These are phyloP conservation scores for Penicillium atrosanguineum DNA, from an alignment of 495 filamentous ascomycete genomes.

Conservation along the genomic window DNA sequence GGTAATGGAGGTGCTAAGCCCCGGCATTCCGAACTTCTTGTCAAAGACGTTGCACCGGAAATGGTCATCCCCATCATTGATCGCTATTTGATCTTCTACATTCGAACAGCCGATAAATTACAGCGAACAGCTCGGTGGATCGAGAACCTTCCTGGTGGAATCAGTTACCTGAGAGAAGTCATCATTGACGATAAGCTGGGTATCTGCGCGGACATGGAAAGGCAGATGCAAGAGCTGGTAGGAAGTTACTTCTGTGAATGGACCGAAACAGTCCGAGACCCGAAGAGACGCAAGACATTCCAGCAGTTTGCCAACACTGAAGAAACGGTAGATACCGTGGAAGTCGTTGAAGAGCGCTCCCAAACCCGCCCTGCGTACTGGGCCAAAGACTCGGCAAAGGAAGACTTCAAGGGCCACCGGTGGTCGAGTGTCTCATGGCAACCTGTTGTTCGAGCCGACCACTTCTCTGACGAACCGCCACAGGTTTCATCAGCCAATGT, in stretches of 20 bases:
- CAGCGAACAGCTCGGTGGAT: conserved; percentile 94
- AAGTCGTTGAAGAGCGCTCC: conserved; percentile 69
- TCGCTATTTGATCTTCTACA: conserved; percentile 94
- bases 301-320: conserved; percentile 84
- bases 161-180: conserved; percentile 80
- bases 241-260: conserved; percentile 94
- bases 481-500: conserved; percentile 67
- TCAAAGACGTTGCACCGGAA: conserved; percentile 84
- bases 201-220: conserved; percentile 80
- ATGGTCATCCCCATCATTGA: conserved; percentile 86
- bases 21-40: conserved; percentile 79
- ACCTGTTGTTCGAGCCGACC: conserved; percentile 69
- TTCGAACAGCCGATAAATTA: conserved; percentile 92
- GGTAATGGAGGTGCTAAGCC: conserved; percentile 93
- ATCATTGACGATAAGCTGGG: conserved; percentile 87
- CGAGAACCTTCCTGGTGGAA: conserved; percentile 81
- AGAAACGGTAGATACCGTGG: conserved; percentile 67
- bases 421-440: conserved; percentile 83
- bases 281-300: conserved; percentile 69
- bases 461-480: conserved; percentile 69
- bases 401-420: conserved; percentile 71
- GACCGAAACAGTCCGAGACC: conserved; percentile 77
- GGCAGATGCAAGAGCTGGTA: conserved; percentile 87
- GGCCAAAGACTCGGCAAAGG: conserved; percentile 64
- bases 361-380: conserved; percentile 82